phyloP scores from a whole-genome alignment of 306 rosid genomes.

The Vicia faba region DNA sequence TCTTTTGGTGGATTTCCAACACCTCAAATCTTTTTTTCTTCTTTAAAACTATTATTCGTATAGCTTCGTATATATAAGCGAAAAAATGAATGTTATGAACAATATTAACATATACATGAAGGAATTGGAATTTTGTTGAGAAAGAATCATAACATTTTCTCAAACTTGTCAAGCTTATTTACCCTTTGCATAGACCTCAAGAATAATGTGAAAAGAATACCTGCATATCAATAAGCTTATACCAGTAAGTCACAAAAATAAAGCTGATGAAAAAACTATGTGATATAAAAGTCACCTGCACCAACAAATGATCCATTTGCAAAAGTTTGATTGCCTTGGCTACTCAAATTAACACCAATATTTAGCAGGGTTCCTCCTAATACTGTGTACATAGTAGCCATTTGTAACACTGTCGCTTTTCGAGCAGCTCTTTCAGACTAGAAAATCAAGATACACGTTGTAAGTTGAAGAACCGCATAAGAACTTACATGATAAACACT shows the following conservation, averaged over 20 bases:
- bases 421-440: slow-evolving; percentile 95
- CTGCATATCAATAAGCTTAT: slow-evolving; percentile 48
- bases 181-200: slow-evolving; percentile 75
- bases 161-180: slow-evolving; percentile 72
- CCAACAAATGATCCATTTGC: slow-evolving; percentile 87
- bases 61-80: slow-evolving; percentile 29
- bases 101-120: slow-evolving; percentile 19
- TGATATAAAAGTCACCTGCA: slow-evolving; percentile 59
- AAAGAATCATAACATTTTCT: slow-evolving; percentile 64
- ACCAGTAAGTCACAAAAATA: slow-evolving; percentile 14
- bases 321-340: slow-evolving; percentile 70
- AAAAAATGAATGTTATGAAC: slow-evolving; percentile 21
- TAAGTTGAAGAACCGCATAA: neutral
- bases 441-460: slow-evolving; percentile 22
- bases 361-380: slow-evolving; percentile 83
- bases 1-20: no score
- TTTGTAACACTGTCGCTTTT: slow-evolving; percentile 79
- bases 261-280: slow-evolving; percentile 13
- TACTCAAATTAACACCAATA: slow-evolving; percentile 70
- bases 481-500: neutral
- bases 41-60: slow-evolving; percentile 16
- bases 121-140: slow-evolving; percentile 27
- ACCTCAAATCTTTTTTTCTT: no score
- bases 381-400: slow-evolving; percentile 82
- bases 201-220: slow-evolving; percentile 59